A percentile compares a stretch with the other conserved stretches of the same genome.
Conservation (phyloP, 2,329 filamentous ascomycete genomes). For the Talaromyces verruculosus region DNA sequence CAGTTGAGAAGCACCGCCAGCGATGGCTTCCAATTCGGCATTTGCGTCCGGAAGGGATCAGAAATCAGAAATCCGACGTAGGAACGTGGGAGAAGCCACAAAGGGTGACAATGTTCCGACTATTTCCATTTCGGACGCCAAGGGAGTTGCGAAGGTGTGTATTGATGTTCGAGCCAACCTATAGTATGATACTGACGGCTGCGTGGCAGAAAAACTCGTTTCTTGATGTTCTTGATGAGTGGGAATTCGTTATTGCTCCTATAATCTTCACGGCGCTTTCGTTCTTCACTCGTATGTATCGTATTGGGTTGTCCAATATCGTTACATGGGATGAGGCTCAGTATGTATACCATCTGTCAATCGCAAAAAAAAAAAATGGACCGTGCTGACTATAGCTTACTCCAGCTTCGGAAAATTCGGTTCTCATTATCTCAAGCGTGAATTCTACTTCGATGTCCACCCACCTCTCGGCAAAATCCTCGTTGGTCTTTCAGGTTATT, state of each 20-base stretch:
- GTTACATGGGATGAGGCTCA: constrained; percentile 77
- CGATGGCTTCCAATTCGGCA: constrained; percentile 19
- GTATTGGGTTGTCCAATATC: constrained; percentile 67
- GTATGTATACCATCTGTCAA: constrained; percentile 46
- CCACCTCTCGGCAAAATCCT: constrained; percentile 98
- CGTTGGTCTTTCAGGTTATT: constrained; percentile 90
- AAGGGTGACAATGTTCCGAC: constrained; percentile 13
- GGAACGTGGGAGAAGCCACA: constrained; percentile 17
- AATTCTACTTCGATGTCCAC: constrained; percentile 98
- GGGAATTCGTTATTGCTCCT: constrained; percentile 63
- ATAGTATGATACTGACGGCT: not conserved
- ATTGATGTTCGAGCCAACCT: not conserved
- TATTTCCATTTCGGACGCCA: constrained; percentile 13
- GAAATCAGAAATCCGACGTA: constrained; percentile 18
- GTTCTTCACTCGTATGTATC: constrained; percentile 67
- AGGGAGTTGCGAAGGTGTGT: constrained; percentile 19
- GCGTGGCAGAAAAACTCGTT: constrained; percentile 36
- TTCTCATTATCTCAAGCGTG: constrained; percentile 97
- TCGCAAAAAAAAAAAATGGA: too few species aligned
- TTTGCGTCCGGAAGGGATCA: constrained; percentile 21
- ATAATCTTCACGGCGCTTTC: constrained; percentile 62
- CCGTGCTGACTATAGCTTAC: constrained; percentile 1
- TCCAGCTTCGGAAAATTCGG: constrained; percentile 73
- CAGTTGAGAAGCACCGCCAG: constrained; percentile 17
- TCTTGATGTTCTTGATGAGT: constrained; percentile 52